phyloP scores from a whole-genome alignment of 2,329 filamentous ascomycete genomes.

The Coniochaeta sp. region DNA sequence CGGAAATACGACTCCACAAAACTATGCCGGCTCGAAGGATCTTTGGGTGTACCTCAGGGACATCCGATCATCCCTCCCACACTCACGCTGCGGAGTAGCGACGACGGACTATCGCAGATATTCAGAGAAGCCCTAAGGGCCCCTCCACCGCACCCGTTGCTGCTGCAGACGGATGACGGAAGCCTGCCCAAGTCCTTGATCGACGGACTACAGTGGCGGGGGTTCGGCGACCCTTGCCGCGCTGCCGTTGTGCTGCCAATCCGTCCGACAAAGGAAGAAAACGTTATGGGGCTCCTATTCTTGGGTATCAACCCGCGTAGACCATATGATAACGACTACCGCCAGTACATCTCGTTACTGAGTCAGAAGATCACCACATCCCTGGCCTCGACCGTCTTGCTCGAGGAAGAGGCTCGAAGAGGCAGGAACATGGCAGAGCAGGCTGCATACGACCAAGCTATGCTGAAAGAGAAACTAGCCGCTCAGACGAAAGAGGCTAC shows the following conservation, averaged over 20 bases:
- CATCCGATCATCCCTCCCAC: constrained; percentile 32
- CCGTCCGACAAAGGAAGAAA: constrained; percentile 57
- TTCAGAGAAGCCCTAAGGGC: constrained; percentile 30
- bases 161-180: constrained; percentile 35
- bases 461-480: constrained; percentile 58
- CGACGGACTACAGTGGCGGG: constrained; percentile 51
- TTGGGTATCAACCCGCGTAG: constrained; percentile 56
- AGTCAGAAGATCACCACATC: constrained; percentile 56
- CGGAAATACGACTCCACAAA: constrained; percentile 21
- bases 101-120: constrained; percentile 28
- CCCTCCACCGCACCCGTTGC: constrained; percentile 22
- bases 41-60: constrained; percentile 34
- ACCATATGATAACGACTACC: constrained; percentile 68
- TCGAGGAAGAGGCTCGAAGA: constrained; percentile 62
- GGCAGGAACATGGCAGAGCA: constrained; percentile 49
- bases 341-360: constrained; percentile 52
- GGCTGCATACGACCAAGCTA: constrained; percentile 59
- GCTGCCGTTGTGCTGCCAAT: constrained; percentile 63
- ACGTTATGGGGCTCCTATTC: constrained; percentile 59
- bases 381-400: constrained; percentile 60
- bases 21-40: constrained; percentile 34
- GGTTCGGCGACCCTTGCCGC: constrained; percentile 58
- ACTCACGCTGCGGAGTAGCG: constrained; percentile 26
- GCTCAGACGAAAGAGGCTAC: constrained; percentile 41
- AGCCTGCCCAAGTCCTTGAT: constrained; percentile 52